Evolutionary conservation across 306 rosid species (phyloP).

Genomic region (Rosa lucieae): DNA sequence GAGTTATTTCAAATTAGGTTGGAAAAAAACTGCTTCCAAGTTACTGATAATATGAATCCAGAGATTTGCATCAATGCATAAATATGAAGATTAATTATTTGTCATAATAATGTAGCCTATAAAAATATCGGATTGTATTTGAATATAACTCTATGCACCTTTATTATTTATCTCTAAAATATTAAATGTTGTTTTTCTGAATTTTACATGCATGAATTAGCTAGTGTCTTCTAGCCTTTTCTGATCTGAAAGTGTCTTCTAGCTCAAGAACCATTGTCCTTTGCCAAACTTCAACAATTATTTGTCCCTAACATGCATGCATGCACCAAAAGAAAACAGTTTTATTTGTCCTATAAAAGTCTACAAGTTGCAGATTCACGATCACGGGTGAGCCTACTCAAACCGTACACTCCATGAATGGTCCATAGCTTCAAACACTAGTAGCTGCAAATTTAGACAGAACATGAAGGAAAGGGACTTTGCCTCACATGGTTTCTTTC

Average conservation of each 20-base stretch:
- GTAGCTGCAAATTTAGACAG: background rate
- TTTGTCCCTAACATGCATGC: background rate
- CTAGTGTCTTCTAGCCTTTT: background rate
- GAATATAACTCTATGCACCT: background rate
- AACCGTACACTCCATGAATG: constrained; percentile 36
- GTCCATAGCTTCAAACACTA: constrained; percentile 8
- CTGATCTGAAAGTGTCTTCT: background rate
- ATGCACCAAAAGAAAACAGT: background rate
- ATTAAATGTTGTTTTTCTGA: background rate
- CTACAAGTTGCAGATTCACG: constrained; percentile 20
- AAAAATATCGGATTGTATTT: background rate
- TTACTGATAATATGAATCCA: background rate
- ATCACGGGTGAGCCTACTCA: constrained; percentile 46
- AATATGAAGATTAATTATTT: background rate
- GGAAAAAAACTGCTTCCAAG: background rate
- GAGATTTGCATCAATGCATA: background rate
- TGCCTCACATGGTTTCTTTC: constrained; percentile 17
- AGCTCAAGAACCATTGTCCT: background rate
- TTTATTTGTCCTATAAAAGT: background rate
- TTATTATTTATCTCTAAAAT: no score
- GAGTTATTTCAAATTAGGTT: background rate
- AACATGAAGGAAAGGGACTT: constrained; percentile 27
- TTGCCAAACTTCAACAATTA: background rate
- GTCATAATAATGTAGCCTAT: background rate
- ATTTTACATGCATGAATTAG: background rate